Evolutionary conservation across 805 yeast genomes (phyloP).

Genomic region (Debaryomyces prosopidis): DNA sequence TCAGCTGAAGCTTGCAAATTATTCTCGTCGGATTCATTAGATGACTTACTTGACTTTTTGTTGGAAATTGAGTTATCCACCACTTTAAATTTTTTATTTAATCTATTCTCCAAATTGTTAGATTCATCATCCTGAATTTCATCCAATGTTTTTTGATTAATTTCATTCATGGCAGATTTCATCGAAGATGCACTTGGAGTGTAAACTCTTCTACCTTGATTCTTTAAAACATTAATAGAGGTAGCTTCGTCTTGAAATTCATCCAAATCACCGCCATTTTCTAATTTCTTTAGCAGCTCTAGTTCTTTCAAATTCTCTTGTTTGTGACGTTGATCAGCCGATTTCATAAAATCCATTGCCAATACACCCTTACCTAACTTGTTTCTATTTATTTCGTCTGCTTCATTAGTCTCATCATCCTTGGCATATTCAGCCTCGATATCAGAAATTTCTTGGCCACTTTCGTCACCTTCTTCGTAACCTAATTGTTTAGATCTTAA

Average conservation of each 20-base stretch:
- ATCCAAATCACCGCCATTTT: slow-evolving; percentile 44
- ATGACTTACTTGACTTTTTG: slow-evolving; percentile 3
- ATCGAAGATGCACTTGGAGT: slow-evolving; percentile 59
- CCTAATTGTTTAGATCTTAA: slow-evolving; percentile 74
- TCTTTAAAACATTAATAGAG: slow-evolving; percentile 52
- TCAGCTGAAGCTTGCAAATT: slow-evolving; percentile 6
- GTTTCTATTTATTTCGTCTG: slow-evolving; percentile 29
- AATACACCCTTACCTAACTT: slow-evolving; percentile 83
- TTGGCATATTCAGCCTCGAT: slow-evolving; percentile 41
- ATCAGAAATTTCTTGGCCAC: slow-evolving; percentile 52
- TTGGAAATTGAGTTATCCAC: slow-evolving; percentile 12
- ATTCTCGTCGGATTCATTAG: slow-evolving; percentile 14
- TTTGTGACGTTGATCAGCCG: slow-evolving; percentile 73
- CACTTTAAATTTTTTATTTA: slow-evolving; percentile 23
- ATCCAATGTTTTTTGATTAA: slow-evolving; percentile 34
- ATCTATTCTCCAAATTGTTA: slow-evolving; percentile 43
- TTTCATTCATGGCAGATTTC: slow-evolving; percentile 34
- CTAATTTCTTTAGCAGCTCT: slow-evolving; percentile 48
- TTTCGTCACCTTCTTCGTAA: slow-evolving; percentile 51
- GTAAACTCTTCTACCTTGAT: slow-evolving; percentile 80
- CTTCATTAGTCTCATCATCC: slow-evolving; percentile 35
- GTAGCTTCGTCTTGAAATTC: slow-evolving; percentile 34
- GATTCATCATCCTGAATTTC: slow-evolving; percentile 55
- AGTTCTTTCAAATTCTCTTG: slow-evolving; percentile 57
- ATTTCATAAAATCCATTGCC: slow-evolving; percentile 94